These are phyloP conservation scores for Scleroderma citrinum DNA, from an alignment of 768 basidiomycete genomes.

Conservation along the genomic window DNA sequence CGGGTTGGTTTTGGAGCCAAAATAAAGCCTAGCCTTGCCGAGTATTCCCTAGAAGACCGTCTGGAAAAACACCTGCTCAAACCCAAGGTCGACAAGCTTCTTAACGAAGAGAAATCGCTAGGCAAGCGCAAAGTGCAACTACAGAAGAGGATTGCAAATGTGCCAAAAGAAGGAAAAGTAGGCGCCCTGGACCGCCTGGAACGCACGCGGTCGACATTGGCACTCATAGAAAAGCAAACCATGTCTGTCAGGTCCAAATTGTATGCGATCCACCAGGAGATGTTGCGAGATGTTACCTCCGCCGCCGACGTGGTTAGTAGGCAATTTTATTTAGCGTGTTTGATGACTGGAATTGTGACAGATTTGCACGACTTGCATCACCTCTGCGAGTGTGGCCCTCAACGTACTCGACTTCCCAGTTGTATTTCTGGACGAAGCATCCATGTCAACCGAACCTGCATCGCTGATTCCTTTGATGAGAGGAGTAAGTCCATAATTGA, in stretches of 20 bases:
- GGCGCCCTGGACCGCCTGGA: conserved; percentile 19
- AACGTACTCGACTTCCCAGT: conserved; percentile 83
- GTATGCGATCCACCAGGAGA: conserved; percentile 53
- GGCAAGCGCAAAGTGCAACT: conserved; percentile 22
- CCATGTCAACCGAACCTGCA: conserved; percentile 93
- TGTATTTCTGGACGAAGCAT: conserved; percentile 92
- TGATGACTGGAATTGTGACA: conserved; percentile 22
- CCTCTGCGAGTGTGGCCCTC: conserved; percentile 59
- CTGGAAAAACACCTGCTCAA: conserved; percentile 56
- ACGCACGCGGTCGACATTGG: conserved; percentile 23
- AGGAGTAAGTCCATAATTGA: conserved; percentile 57
- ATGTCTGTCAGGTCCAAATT: conserved; percentile 36
- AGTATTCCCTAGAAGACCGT: conserved; percentile 59
- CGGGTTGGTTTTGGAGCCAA: conserved; percentile 66
- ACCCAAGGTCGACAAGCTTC: conserved; percentile 34
- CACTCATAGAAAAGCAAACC: conserved; percentile 25
- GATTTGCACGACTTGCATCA: conserved; percentile 88
- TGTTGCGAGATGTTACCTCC: conserved; percentile 57
- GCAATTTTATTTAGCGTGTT: conserved; percentile 1
- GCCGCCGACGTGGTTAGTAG: conserved; percentile 67
- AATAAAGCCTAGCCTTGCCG: conserved; percentile 48
- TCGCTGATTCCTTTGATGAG: conserved; percentile 90
- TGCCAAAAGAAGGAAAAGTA: conserved; percentile 12
- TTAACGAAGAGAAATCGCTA: conserved; percentile 33
- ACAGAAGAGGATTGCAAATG: conserved; percentile 16